Percentiles rank a stretch among this genome's conserved stretches.
Evolutionary conservation across 768 basidiomycete species (phyloP).

Genomic region (Russula sp.): DNA sequence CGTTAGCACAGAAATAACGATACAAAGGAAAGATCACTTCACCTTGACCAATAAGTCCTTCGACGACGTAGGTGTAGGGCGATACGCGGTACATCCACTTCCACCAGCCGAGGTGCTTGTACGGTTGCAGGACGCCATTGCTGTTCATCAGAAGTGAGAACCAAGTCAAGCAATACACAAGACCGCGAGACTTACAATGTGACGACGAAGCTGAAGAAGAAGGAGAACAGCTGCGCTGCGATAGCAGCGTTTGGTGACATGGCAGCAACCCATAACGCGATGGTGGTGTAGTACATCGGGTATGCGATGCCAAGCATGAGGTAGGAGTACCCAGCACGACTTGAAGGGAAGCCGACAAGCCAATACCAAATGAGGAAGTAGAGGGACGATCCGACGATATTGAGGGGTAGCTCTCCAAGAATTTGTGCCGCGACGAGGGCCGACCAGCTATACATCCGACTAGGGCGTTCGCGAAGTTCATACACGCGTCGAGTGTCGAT

Average conservation of each 20-base stretch:
- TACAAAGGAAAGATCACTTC: conserved; percentile 17
- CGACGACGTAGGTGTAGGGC: conserved; percentile 35
- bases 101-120: conserved; percentile 38
- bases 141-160: conserved; percentile 22
- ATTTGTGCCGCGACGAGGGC: conserved; percentile 32
- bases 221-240: conserved; percentile 34
- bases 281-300: conserved; percentile 39
- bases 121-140: conserved; percentile 44
- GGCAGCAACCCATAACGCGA: conserved; percentile 36
- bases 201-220: conserved; percentile 35
- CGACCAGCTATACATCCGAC: conserved; percentile 37
- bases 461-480: conserved; percentile 37
- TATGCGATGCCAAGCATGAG: conserved; percentile 33
- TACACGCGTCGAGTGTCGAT: conserved; percentile 33
- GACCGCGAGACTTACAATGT: conserved; percentile 32
- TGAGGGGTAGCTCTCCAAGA: conserved; percentile 38
- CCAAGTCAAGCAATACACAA: background rate
- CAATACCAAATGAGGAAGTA: conserved; percentile 46
- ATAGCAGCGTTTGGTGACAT: conserved; percentile 37
- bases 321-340: conserved; percentile 36
- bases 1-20: background rate
- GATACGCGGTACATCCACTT: conserved; percentile 35
- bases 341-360: conserved; percentile 34
- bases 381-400: conserved; percentile 34
- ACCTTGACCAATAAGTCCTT: conserved; percentile 41